Evolutionary conservation across 164 flowering plant species (phyloP).

Genomic region (Stephania yunnanensis): DNA sequence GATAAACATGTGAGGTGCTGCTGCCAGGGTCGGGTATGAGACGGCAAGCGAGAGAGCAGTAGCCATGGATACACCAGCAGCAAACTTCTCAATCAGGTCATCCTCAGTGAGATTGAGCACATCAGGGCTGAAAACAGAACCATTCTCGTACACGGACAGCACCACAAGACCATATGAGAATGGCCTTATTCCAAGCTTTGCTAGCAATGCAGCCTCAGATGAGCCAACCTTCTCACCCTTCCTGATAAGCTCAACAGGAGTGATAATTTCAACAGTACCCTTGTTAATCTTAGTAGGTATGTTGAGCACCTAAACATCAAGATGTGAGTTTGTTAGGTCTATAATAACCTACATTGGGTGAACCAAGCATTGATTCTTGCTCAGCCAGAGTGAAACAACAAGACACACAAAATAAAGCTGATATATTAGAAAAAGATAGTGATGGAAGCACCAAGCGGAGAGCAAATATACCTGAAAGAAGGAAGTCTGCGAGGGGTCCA

Average conservation of each 20-base stretch:
- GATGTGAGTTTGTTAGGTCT: background rate
- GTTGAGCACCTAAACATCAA: slow-evolving; percentile 31
- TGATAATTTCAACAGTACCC: slow-evolving; percentile 43
- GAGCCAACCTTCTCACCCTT: slow-evolving; percentile 43
- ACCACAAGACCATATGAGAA: slow-evolving; percentile 31
- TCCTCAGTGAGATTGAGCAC: slow-evolving; percentile 39
- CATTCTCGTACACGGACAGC: slow-evolving; percentile 28
- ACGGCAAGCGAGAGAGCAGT: slow-evolving; percentile 16
- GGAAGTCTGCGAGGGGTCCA: slow-evolving; percentile 47
- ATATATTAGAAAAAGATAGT: no score
- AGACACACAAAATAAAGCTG: background rate
- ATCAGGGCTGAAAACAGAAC: slow-evolving; percentile 40
- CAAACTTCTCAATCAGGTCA: slow-evolving; percentile 17
- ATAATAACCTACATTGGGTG: no score
- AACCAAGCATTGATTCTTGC: no score
- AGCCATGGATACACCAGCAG: slow-evolving; percentile 6
- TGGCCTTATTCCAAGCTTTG: slow-evolving; percentile 43
- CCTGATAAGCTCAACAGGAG: slow-evolving; percentile 40
- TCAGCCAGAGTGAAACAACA: no score
- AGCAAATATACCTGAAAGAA: slow-evolving; percentile 33
- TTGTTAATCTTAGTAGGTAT: slow-evolving; percentile 46
- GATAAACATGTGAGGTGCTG: slow-evolving; percentile 71
- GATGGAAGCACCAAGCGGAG: background rate
- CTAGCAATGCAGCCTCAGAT: slow-evolving; percentile 38
- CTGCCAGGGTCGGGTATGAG: slow-evolving; percentile 63